Evolutionary conservation across 2,329 filamentous ascomycete genomes (phyloP), one percentile per base, ranked within the genome.

Genomic region (Proliferodiscus dingleyae): DNA sequence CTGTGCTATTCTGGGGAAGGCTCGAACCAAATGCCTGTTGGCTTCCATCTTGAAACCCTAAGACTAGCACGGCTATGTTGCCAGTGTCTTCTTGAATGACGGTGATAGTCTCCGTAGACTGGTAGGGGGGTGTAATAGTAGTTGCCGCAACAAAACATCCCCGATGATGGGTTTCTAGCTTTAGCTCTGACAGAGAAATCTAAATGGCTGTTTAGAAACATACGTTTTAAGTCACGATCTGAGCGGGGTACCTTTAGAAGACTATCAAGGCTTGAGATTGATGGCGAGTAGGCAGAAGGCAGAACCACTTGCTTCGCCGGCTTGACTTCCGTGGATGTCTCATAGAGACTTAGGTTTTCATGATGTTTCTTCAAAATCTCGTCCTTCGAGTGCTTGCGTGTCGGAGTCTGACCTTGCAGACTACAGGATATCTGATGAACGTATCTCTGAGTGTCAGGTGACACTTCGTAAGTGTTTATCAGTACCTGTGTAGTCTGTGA

Each of bases 1-100:
- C 42, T 7, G 52, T 52, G 34, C 42, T 46, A 21, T 54, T 52
- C n/a, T 50, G 28, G 11, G 52, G 50, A n/a, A 54, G 43, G 2
- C 23, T 42, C 5, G 47, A 39, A 2, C 16, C 30, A 10, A 26
- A 33, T 13, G 7, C n/a, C n/a, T 18, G 22, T 3, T 41, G 21
- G 1, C 24, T 21, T 28, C 29, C 37, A 41, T 52, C 45, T 41
- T 54, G 46, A 29, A 49, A 54, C 4, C 30, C 44, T 16, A 49
- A 29, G 5, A 49, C 37, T 18, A 53, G 46, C 22, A 37, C 43
- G 1, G 44, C 46, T 13, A 49, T 38, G 18, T 24, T 40, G 11
- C 45, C 42, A 26, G 19, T 43, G 8, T 43, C 47, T 32, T 50
- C 51, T 40, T 54, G 49, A 13, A 54, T 38, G 21, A 52, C 39